Evolutionary conservation across 192 early-diverging fungal species (phyloP).

Genomic region (Polychytrium aggregatum): DNA sequence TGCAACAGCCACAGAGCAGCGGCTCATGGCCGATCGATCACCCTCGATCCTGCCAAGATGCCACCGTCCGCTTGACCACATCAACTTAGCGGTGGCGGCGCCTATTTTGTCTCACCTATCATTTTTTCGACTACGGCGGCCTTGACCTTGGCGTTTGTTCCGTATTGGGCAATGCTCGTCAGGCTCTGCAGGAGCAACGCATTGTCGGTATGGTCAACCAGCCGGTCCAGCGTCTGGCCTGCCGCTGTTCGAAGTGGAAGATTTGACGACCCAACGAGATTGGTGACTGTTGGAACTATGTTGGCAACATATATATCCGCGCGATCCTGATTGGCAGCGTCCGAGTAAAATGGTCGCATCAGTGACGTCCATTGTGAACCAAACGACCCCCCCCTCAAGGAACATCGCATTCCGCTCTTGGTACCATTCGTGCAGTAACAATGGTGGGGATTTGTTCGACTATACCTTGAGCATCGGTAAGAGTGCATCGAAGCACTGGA

Average conservation of each 20-base stretch:
- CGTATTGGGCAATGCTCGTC: constrained; percentile 1
- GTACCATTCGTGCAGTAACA: too few species aligned
- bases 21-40: not conserved
- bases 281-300: constrained; percentile 1
- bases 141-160: not conserved
- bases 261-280: not conserved
- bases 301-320: not conserved
- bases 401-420: too few species aligned
- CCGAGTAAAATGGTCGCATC: too few species aligned
- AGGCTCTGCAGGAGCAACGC: not conserved
- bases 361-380: too few species aligned
- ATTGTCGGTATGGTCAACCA: constrained; percentile 1
- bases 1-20: too few species aligned
- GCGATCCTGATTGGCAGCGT: not conserved
- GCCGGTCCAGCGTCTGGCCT: not conserved
- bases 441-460: too few species aligned
- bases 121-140: constrained; percentile 1
- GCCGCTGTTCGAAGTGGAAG: constrained; percentile 1
- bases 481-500: constrained; percentile 1
- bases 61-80: too few species aligned
- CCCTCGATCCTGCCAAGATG: too few species aligned
- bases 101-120: constrained; percentile 5
- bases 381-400: too few species aligned
- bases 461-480: not conserved
- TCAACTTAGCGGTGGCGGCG: too few species aligned